Conservation (phyloP, 2,329 filamentous ascomycete species). For the Fragosphaeria purpurea region DNA sequence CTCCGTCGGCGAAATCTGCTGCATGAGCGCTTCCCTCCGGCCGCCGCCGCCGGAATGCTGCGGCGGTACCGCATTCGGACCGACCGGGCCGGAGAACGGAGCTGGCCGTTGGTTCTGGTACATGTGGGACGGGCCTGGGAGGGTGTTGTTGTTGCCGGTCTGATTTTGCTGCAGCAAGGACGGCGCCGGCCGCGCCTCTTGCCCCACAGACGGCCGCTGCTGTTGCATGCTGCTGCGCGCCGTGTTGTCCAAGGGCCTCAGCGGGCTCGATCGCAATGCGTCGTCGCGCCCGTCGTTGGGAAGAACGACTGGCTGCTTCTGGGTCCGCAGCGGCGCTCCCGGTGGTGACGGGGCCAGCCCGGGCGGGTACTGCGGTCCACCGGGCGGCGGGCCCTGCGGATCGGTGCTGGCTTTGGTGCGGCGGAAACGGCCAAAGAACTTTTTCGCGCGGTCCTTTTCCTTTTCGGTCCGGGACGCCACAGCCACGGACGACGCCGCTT, state of each 20-base stretch:
- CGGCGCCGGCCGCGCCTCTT: background rate
- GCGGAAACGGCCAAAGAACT: conserved; percentile 11
- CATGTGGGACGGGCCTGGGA: too few relatives aligned
- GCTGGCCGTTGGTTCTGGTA: too few relatives aligned
- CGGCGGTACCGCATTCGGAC: background rate
- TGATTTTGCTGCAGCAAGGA: background rate
- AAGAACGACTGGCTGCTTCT: background rate
- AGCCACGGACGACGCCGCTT: too few relatives aligned
- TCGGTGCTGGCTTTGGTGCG: conserved; percentile 9
- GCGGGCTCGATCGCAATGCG: background rate
- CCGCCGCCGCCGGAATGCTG: background rate
- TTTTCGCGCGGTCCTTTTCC: conserved; percentile 16
- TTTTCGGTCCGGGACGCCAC: conserved; percentile 7
- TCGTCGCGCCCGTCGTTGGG: too few relatives aligned
- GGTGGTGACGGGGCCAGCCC: background rate
- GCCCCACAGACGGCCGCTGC: background rate
- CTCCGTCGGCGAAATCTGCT: conserved; percentile 9
- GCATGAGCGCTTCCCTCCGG: conserved; percentile 7
- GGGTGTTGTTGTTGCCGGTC: background rate
- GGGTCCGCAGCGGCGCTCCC: background rate
- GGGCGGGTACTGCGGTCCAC: conserved; percentile 15
- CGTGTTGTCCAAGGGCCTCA: background rate
- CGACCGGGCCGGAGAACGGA: too few relatives aligned
- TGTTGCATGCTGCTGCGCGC: background rate
- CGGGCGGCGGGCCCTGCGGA: conserved; percentile 14